Conservation (phyloP, 108 stramenopile genomes). For the Skeletonema marinoi region DNA sequence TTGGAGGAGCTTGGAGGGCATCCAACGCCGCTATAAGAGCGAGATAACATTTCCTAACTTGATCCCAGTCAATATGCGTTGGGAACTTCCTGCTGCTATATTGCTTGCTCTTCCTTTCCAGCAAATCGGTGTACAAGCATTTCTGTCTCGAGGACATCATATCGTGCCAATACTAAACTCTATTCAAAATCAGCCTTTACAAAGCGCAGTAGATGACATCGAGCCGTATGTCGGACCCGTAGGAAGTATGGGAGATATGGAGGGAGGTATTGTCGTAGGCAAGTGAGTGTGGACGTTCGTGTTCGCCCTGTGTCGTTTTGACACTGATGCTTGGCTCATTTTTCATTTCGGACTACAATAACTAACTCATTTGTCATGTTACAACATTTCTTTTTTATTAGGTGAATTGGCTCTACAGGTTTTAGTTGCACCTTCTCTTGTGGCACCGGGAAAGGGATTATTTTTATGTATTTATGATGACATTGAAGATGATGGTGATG, state of each 20-base stretch:
- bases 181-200: background rate
- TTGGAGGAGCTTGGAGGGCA: too few species aligned
- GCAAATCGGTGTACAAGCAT: background rate
- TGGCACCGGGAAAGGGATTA: background rate
- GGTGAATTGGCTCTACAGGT: background rate
- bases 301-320: background rate
- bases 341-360: too few species aligned
- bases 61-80: background rate
- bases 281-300: background rate
- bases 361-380: background rate
- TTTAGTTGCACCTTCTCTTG: slow-evolving; percentile 7
- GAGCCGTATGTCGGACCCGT: slow-evolving; percentile 13
- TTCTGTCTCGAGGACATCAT: background rate
- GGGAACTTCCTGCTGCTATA: background rate
- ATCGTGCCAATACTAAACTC: background rate
- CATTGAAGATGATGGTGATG: background rate
- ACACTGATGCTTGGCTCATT: too few species aligned
- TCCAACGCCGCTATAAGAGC: too few species aligned
- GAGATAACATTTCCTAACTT: background rate
- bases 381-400: background rate
- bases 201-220: background rate
- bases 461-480: slow-evolving; percentile 11
- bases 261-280: slow-evolving; percentile 11
- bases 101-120: background rate
- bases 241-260: slow-evolving; percentile 3